Base-by-base conservation (phyloP, 352 stramenopile genomes). In the Aphanomyces invadans region DNA sequence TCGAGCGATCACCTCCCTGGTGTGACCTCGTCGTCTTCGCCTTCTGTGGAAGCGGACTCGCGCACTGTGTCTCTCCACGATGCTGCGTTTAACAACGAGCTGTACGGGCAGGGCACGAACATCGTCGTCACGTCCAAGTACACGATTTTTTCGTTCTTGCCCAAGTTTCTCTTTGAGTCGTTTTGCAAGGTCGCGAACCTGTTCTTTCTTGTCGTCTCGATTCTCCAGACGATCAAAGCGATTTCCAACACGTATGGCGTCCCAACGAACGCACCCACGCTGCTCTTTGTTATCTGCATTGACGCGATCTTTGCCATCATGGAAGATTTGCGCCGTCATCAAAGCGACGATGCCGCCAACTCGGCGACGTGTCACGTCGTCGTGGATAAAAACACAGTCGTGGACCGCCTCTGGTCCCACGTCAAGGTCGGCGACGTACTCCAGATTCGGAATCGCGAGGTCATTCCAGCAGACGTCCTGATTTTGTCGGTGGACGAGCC, bases 171-270 rank as follows among this genome's bases (percentile, higher is more conserved):
- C 1, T 88, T 79, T 59, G 86, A 97, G 70, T 87, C 78, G 69
- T 95, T 95, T 69, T 77, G 73, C 39, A 95, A 96, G 59, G 80
- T 97, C 32, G 90, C 91, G 69, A 97, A 97, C 68, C 87, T 96
- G 51, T 97, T 97, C 73, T 97, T 97, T 65, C 78, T 97, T 45
- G 78, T 96, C 73, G 86, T 97, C 59, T 93, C 82, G 56, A 83
- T 92, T 56, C 71, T 97, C 54, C 89, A 97, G 73, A 85, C 75
- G 33, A 89, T 92, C 72, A 80, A 79, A 15, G 71, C 76, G n/a
- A 90, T 92, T 72, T 81, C 72, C 52, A 90, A 90, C 75, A 90
- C 83, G 61, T 89, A 90, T 68, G 81, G 83, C 26, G 76, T 86
- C 56, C 84, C 84, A 12, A 89, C 81, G n/a, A 89, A 89, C 71